Conservation (phyloP, 1,284 basidiomycete genomes). For the Apiotrichum sp. region DNA sequence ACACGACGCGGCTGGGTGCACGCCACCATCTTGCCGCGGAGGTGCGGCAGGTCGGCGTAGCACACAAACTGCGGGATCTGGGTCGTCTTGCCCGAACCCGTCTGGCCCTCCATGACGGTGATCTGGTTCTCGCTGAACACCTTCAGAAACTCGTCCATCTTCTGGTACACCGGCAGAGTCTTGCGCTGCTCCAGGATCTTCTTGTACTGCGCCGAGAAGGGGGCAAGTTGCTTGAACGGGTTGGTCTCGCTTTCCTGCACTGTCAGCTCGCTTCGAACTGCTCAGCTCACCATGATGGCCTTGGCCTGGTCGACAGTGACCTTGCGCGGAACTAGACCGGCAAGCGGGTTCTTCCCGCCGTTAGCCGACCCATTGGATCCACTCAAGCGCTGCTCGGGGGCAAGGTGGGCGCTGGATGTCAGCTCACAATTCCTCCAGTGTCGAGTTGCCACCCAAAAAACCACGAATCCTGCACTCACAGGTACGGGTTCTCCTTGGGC, state of each 20-base stretch:
- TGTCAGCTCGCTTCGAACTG: neutral
- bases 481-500: conserved; percentile 39
- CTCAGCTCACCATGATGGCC: conserved; percentile 60
- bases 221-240: conserved; percentile 71
- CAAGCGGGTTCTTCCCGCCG: conserved; percentile 54
- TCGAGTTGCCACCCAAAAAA: neutral
- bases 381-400: conserved; percentile 3
- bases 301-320: conserved; percentile 68
- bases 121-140: conserved; percentile 83
- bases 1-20: conserved; percentile 97
- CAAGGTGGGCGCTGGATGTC: conserved; percentile 26
- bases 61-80: conserved; percentile 97
- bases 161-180: conserved; percentile 83
- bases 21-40: conserved; percentile 82
- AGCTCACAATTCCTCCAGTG: neutral
- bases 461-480: conserved; percentile 15
- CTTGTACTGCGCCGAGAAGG: conserved; percentile 72
- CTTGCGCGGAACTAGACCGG: conserved; percentile 69
- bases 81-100: conserved; percentile 96
- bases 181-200: conserved; percentile 79
- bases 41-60: conserved; percentile 85
- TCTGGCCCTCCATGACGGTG: conserved; percentile 95
- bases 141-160: conserved; percentile 87
- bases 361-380: conserved; percentile 12
- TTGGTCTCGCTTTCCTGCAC: conserved; percentile 72